A percentile compares a stretch with the other conserved stretches of the same genome.
These are phyloP conservation scores for Tetrastigma voinierianum DNA, from an alignment of 164 flowering plant genomes.

Conservation along the genomic window DNA sequence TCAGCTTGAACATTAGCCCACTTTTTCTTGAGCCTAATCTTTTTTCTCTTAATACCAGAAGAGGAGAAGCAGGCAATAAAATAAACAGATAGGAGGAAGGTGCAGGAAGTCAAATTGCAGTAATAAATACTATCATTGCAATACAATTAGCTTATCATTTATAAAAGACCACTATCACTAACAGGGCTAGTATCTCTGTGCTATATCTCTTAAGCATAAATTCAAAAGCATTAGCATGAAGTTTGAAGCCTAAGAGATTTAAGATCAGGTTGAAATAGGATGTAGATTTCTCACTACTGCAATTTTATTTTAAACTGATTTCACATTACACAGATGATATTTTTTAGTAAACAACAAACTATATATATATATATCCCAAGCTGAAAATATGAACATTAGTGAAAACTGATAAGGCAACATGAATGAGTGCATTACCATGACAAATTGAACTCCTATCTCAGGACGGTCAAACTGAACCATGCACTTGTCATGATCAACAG, in stretches of 20 bases:
- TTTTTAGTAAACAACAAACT: not conserved
- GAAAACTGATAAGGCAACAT: not conserved
- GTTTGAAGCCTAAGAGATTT: no score
- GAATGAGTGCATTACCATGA: conserved; percentile 52
- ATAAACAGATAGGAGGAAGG: not conserved
- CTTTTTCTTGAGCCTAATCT: no score
- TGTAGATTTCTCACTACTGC: no score
- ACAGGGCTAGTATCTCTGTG: no score
- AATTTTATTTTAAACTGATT: no score
- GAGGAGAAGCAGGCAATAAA: not conserved
- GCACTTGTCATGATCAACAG: conserved; percentile 77
- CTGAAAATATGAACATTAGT: not conserved
- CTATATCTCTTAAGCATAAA: no score
- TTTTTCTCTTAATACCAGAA: not conserved
- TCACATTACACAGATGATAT: no score
- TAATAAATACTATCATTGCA: not conserved
- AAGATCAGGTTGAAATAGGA: no score
- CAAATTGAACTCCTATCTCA: conserved; percentile 85
- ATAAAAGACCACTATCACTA: no score
- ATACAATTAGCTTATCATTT: not conserved
- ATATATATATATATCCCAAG: not conserved
- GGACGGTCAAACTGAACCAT: conserved; percentile 86
- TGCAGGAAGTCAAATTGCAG: not conserved
- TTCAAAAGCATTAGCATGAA: no score
- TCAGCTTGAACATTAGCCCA: no score